phyloP scores from a whole-genome alignment of 1,284 basidiomycete species.

The Cutaneotrichosporon sp. region DNA sequence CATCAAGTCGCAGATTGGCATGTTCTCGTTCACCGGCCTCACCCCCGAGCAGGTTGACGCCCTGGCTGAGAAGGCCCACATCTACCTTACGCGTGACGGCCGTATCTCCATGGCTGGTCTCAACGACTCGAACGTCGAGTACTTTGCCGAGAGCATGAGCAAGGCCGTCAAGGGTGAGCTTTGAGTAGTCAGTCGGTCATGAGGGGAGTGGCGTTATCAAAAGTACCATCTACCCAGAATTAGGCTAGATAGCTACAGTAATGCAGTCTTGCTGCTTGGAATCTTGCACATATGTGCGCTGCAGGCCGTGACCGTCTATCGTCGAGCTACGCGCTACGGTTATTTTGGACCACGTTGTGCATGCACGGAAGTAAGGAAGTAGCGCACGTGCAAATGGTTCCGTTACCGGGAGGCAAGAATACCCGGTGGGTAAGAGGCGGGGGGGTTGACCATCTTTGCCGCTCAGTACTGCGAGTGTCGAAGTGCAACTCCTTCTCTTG shows the following conservation, averaged over 20 bases:
- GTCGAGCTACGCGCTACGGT: too few species aligned
- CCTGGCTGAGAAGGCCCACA: slow-evolving; percentile 84
- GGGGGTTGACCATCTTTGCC: background rate
- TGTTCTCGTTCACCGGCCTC: slow-evolving; percentile 76
- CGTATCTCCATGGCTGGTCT: slow-evolving; percentile 95
- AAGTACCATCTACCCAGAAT: background rate
- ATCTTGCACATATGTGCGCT: too few species aligned
- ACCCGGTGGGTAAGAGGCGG: background rate
- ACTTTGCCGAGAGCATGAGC: slow-evolving; percentile 80
- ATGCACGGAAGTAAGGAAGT: too few species aligned
- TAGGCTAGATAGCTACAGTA: background rate
- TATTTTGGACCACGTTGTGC: too few species aligned
- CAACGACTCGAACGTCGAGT: slow-evolving; percentile 78
- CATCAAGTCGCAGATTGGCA: slow-evolving; percentile 87
- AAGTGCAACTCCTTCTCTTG: background rate
- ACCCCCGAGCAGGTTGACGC: slow-evolving; percentile 71
- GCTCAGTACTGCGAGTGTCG: background rate
- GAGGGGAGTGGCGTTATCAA: background rate
- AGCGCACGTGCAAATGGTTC: too few species aligned
- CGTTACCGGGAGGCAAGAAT: background rate
- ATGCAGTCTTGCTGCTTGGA: background rate
- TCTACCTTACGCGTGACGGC: slow-evolving; percentile 68
- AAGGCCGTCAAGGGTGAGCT: slow-evolving; percentile 68
- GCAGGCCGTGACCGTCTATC: too few species aligned
- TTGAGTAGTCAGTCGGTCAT: background rate